These are phyloP conservation scores for Aspergillus sclerotiicarbonarius DNA, from an alignment of 495 filamentous ascomycete genomes.

Conservation along the genomic window DNA sequence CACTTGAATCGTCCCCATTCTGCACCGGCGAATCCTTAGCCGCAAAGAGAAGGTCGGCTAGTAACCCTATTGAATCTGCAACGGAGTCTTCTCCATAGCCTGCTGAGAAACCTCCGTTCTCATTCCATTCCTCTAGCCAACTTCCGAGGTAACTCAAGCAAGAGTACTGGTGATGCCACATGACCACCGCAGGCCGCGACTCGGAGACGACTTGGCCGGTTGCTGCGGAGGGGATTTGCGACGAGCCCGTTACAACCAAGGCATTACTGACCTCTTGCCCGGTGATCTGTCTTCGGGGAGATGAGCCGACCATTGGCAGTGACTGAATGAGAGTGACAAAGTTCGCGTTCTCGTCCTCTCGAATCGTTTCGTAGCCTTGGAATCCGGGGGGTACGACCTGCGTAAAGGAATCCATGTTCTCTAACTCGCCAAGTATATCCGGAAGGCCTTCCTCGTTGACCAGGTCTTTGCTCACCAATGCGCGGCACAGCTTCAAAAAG, in stretches of 20 bases:
- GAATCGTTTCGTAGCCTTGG: conserved; percentile 66
- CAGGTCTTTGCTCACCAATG: conserved; percentile 41
- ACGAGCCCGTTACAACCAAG: conserved; percentile 39
- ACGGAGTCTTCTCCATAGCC: conserved; percentile 48
- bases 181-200: conserved; percentile 60
- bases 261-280: conserved; percentile 28
- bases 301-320: conserved; percentile 39
- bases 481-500: conserved; percentile 65
- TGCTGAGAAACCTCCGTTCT: conserved; percentile 34
- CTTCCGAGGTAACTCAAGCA: conserved; percentile 72
- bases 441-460: conserved; percentile 51
- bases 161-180: conserved; percentile 74
- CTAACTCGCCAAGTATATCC: conserved; percentile 53
- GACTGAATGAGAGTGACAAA: conserved; percentile 43
- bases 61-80: conserved; percentile 61
- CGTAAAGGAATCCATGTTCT: conserved; percentile 68
- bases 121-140: conserved; percentile 60
- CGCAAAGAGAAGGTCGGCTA: conserved; percentile 54
- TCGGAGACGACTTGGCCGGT: conserved; percentile 69
- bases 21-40: conserved; percentile 27
- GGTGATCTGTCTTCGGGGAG: conserved; percentile 20
- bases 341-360: conserved; percentile 82
- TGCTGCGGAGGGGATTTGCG: conserved; percentile 57
- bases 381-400: conserved; percentile 64
- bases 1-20: conserved; percentile 32